phyloP scores from a whole-genome alignment of 768 basidiomycete species.

The Hortiboletus flavorubellus region DNA sequence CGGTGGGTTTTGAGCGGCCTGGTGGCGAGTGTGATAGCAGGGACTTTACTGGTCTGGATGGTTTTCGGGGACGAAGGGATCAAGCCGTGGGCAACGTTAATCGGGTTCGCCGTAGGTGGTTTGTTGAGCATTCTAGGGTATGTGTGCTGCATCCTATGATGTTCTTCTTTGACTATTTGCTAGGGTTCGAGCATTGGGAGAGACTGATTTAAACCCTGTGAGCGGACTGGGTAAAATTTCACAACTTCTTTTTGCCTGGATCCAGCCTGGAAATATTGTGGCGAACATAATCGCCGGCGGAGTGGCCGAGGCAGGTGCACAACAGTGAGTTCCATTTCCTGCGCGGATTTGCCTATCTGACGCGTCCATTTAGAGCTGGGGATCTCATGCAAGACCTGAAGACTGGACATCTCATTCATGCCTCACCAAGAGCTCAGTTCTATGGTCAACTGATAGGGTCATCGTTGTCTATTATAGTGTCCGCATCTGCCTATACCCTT shows the following conservation, averaged over 20 bases:
- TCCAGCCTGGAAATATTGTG: slow-evolving; percentile 94
- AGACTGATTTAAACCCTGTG: slow-evolving; percentile 92
- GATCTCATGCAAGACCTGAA: slow-evolving; percentile 99
- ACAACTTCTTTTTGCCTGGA: slow-evolving; percentile 90
- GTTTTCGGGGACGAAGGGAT: slow-evolving; percentile 92
- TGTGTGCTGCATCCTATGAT: slow-evolving; percentile 21
- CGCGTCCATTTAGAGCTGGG: slow-evolving; percentile 59
- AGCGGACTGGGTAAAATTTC: slow-evolving; percentile 94
- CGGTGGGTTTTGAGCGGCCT: slow-evolving; percentile 77
- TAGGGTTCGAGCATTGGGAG: slow-evolving; percentile 90
- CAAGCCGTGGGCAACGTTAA: slow-evolving; percentile 89
- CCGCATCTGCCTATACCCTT: slow-evolving; percentile 80
- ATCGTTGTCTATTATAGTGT: slow-evolving; percentile 82
- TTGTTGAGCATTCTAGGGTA: slow-evolving; percentile 87
- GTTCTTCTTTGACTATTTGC: slow-evolving; percentile 2
- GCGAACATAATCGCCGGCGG: slow-evolving; percentile 97
- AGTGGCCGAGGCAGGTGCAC: slow-evolving; percentile 94
- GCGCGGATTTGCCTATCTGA: neutral
- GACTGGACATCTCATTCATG: slow-evolving; percentile 89
- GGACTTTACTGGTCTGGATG: slow-evolving; percentile 79
- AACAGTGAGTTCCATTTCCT: slow-evolving; percentile 54
- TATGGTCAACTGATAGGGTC: slow-evolving; percentile 93
- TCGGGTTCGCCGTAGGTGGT: slow-evolving; percentile 81
- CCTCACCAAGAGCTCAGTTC: slow-evolving; percentile 92
- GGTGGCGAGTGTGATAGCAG: slow-evolving; percentile 54